These are phyloP conservation scores for Aspergillus udagawae DNA, from an alignment of 2,329 filamentous ascomycete genomes.

Conservation along the genomic window DNA sequence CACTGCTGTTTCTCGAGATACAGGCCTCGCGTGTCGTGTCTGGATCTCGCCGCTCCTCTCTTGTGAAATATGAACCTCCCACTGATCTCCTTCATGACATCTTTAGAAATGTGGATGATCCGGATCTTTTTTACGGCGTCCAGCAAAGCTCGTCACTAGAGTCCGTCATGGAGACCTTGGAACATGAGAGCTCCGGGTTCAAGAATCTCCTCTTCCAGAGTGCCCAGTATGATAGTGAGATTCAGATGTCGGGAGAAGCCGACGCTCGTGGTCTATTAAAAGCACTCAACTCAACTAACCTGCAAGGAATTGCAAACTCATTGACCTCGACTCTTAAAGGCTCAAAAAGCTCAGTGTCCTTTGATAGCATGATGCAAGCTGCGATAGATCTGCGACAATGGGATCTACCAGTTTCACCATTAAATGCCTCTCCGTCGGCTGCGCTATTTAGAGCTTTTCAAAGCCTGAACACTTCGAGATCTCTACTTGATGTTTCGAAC, in stretches of 20 bases:
- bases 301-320: constrained; percentile 80
- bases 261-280: constrained; percentile 70
- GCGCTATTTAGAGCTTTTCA: constrained; percentile 79
- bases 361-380: constrained; percentile 72
- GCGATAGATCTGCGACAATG: constrained; percentile 83
- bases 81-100: constrained; percentile 71
- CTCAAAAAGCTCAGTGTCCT: constrained; percentile 48
- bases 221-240: constrained; percentile 82
- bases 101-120: constrained; percentile 90
- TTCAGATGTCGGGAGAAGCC: constrained; percentile 55
- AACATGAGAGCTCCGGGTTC: constrained; percentile 82
- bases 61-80: constrained; percentile 51
- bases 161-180: constrained; percentile 74
- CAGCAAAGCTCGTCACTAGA: constrained; percentile 71
- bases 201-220: constrained; percentile 88
- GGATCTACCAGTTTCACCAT: constrained; percentile 74
- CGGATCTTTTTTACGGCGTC: constrained; percentile 91
- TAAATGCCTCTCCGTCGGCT: constrained; percentile 60
- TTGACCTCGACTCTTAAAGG: constrained; percentile 62
- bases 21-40: constrained; percentile 55
- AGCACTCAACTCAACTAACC: constrained; percentile 73
- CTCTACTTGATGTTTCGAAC: constrained; percentile 50
- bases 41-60: constrained; percentile 64
- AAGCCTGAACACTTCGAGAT: constrained; percentile 64
- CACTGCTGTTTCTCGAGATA: constrained; percentile 77